These are phyloP conservation scores for Spencermartinsiella ligniputridi DNA, from an alignment of 1,139 yeast genomes.

Conservation along the genomic window DNA sequence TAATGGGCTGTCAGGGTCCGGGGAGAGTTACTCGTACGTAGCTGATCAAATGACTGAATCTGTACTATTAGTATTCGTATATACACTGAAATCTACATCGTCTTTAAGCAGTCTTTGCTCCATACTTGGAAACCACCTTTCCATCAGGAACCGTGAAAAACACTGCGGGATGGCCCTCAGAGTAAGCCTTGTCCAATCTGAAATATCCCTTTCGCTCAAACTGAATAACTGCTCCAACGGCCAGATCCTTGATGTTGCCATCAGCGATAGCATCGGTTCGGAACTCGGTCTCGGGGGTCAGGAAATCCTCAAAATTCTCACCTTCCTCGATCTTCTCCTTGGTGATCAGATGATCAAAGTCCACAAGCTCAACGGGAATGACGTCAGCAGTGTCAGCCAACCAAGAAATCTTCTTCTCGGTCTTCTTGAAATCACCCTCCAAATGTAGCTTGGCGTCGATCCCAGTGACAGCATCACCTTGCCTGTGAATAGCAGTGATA, in stretches of 20 bases:
- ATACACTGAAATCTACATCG: conserved; percentile 16
- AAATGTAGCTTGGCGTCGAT: conserved; percentile 80
- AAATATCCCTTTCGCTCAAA: conserved; percentile 97
- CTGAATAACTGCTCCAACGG: conserved; percentile 85
- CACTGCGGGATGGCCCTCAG: conserved; percentile 49
- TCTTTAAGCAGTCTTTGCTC: conserved; percentile 48
- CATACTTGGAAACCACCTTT: conserved; percentile 78
- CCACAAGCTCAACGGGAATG: conserved; percentile 73
- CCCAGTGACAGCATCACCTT: conserved; percentile 52
- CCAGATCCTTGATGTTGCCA: conserved; percentile 66
- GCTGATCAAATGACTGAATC: too few relatives aligned
- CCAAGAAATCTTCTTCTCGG: conserved; percentile 95
- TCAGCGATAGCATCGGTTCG: conserved; percentile 77
- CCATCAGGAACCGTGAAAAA: conserved; percentile 98
- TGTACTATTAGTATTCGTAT: neutral
- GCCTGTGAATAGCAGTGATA: conserved; percentile 62
- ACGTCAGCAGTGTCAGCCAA: conserved; percentile 71
- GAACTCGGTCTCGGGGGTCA: conserved; percentile 87
- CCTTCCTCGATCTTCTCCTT: conserved; percentile 95
- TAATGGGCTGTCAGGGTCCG: too few relatives aligned
- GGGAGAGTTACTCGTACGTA: too few relatives aligned
- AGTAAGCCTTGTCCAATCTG: conserved; percentile 67
- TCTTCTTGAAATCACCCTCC: conserved; percentile 97
- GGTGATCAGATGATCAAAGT: conserved; percentile 91
- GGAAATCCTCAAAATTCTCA: conserved; percentile 88